Percentiles rank a stretch among this genome's conserved stretches.
Evolutionary conservation across 2,329 filamentous ascomycete genomes (phyloP).

Genomic region (Alternaria ethzedia): DNA sequence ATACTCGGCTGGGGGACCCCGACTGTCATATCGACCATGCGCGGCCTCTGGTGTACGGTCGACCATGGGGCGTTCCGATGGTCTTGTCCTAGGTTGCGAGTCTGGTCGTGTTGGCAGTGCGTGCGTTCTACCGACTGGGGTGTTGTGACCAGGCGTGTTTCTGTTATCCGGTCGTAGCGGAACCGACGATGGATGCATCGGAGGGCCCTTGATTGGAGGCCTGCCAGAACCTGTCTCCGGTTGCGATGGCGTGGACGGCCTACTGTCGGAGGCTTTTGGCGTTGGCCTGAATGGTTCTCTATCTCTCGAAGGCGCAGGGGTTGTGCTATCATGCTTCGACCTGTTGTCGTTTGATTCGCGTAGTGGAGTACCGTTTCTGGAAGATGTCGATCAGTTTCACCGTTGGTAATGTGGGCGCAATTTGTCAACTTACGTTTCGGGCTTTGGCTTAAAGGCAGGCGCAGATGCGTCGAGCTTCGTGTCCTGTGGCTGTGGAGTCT

Average conservation of each 20-base stretch:
- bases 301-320: slow-evolving; percentile 27
- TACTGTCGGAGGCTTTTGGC: slow-evolving; percentile 15
- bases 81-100: slow-evolving; percentile 56
- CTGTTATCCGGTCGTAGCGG: slow-evolving; percentile 44
- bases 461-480: slow-evolving; percentile 62
- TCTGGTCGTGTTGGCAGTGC: slow-evolving; percentile 65
- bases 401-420: background rate
- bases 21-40: slow-evolving; percentile 42
- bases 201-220: slow-evolving; percentile 14
- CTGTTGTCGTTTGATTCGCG: slow-evolving; percentile 25
- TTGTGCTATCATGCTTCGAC: slow-evolving; percentile 18
- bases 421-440: slow-evolving; percentile 34
- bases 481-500: slow-evolving; percentile 51
- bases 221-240: slow-evolving; percentile 17
- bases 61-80: slow-evolving; percentile 35
- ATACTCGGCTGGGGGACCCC: slow-evolving; percentile 48
- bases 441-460: slow-evolving; percentile 67
- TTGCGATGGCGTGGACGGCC: slow-evolving; percentile 20
- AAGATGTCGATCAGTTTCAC: slow-evolving; percentile 19
- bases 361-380: slow-evolving; percentile 34
- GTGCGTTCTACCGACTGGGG: slow-evolving; percentile 42
- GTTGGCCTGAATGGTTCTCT: slow-evolving; percentile 17
- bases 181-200: slow-evolving; percentile 25
- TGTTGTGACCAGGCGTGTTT: slow-evolving; percentile 33
- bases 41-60: slow-evolving; percentile 37